Conservation (phyloP, 768 basidiomycete species). For the Postia placenta region DNA sequence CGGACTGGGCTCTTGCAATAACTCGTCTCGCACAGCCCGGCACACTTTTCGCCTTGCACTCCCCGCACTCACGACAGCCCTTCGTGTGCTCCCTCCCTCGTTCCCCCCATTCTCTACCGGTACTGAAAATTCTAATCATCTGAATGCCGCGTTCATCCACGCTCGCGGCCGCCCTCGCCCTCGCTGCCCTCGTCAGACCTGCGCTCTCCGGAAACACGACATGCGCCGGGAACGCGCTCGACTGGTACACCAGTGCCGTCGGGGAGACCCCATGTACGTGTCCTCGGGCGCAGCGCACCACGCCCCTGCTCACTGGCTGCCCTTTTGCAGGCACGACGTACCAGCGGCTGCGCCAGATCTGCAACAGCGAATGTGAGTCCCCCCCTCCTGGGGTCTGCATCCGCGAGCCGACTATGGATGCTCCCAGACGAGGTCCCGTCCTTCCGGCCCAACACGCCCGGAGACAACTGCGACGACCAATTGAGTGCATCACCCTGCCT, state of each 20-base stretch:
- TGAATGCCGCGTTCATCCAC: too few relatives aligned
- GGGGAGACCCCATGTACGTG: slow-evolving; percentile 13
- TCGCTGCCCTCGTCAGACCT: too few relatives aligned
- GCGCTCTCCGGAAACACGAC: slow-evolving; percentile 10
- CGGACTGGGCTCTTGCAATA: too few relatives aligned
- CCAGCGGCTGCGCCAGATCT: slow-evolving; percentile 13
- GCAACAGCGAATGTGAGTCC: slow-evolving; percentile 13
- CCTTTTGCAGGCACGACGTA: slow-evolving; percentile 8
- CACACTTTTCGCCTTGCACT: too few relatives aligned
- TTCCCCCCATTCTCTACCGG: too few relatives aligned
- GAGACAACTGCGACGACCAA: slow-evolving; percentile 16
- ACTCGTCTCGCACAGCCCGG: too few relatives aligned
- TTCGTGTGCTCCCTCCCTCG: too few relatives aligned
- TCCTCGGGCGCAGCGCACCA: too few relatives aligned
- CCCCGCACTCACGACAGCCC: too few relatives aligned
- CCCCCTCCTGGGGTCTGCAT: not conserved
- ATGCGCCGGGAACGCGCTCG: slow-evolving; percentile 7
- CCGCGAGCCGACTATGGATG: not conserved
- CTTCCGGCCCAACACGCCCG: slow-evolving; percentile 9
- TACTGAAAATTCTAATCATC: too few relatives aligned
- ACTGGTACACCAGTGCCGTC: slow-evolving; percentile 11
- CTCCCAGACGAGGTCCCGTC: slow-evolving; percentile 4
- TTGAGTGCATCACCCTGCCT: slow-evolving; percentile 5
- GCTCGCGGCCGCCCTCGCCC: too few relatives aligned
- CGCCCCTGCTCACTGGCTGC: too few relatives aligned